Conservation (phyloP, 805 yeast species). For the Saccharomycopsis fodiens region DNA sequence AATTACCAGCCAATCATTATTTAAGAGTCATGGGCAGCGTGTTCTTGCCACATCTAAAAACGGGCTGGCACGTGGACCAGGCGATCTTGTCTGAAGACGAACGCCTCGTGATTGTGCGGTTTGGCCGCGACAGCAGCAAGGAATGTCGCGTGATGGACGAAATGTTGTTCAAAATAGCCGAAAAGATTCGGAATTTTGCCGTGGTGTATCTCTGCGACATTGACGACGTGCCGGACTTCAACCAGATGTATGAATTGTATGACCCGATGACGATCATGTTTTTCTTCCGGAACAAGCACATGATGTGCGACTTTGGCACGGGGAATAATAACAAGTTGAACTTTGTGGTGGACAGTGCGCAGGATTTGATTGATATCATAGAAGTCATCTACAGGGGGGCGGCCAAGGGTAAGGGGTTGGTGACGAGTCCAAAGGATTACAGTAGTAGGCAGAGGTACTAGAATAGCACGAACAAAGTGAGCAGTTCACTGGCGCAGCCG, state of each 20-base stretch:
- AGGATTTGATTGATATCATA: constrained; percentile 83
- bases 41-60: constrained; percentile 4
- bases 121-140: constrained; percentile 71
- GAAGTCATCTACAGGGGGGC: constrained; percentile 92
- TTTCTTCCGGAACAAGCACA: constrained; percentile 85
- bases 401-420: constrained; percentile 85
- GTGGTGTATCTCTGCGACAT: constrained; percentile 77
- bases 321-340: constrained; percentile 95
- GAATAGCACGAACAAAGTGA: too few species aligned
- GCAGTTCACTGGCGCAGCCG: too few species aligned
- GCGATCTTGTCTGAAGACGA: constrained; percentile 93
- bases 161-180: constrained; percentile 67
- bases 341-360: constrained; percentile 68
- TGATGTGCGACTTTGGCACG: constrained; percentile 98
- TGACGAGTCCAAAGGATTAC: constrained; percentile 26
- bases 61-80: constrained; percentile 73
- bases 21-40: constrained; percentile 7
- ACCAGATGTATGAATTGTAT: constrained; percentile 77
- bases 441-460: constrained; percentile 12
- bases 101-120: constrained; percentile 77
- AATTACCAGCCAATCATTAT: neutral
- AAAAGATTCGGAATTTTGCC: constrained; percentile 80
- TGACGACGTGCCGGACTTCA: constrained; percentile 85
- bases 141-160: constrained; percentile 92
- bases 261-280: constrained; percentile 94